Base-by-base conservation (phyloP, 1,284 basidiomycete genomes). In the Cryptococcus sp. region DNA sequence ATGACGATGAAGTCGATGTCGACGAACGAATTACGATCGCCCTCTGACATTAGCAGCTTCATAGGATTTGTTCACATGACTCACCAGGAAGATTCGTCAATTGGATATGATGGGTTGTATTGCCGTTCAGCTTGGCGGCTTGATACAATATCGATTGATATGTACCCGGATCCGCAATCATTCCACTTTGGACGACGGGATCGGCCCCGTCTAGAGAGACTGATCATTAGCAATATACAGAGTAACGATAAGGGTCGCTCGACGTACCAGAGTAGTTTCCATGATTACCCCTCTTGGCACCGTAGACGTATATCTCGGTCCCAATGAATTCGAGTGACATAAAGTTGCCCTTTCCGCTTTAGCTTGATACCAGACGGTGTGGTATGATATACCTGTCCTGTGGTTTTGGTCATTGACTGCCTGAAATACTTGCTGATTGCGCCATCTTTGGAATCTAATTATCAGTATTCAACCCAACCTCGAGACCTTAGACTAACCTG, bases 321-420 rank as follows among this genome's bases (percentile, higher is more conserved):
- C 66, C 66, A 42, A 64, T 66, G 58, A 66, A 68, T 13, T 13
- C 56, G 22, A 65, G 41, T 23, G 43, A 25, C 42, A 62, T 51
- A 16, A 41, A 49, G 47, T 66, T 62, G 24, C 61, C 64, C 60
- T 64, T 24, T 23, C 4, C 7, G 16, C 11, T 24, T 28, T 11
- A 28, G 28, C 32, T 19, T 24, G 10, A 14, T 24, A 16, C n/a
- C n/a, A 13, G 5, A 43, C 39, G 39, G 19, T 22, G 32, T 13
- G 10, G 11, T 14, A 11, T 16, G 21, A 48, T 55, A 45, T 10
- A 58, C 59, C 45, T 61, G 50, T 3, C 48, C 46, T 18, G 39
- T 43, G 7, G 62, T 61, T 2, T 41, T 52, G 34, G 57, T 53
- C 32, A 61, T 61, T 0, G 59, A 60, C 19, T 34, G 21, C 24